Percentiles rank a stretch among this genome's conserved stretches.
Conservation (phyloP, 805 yeast genomes). For the Scheffersomyces spartinae region DNA sequence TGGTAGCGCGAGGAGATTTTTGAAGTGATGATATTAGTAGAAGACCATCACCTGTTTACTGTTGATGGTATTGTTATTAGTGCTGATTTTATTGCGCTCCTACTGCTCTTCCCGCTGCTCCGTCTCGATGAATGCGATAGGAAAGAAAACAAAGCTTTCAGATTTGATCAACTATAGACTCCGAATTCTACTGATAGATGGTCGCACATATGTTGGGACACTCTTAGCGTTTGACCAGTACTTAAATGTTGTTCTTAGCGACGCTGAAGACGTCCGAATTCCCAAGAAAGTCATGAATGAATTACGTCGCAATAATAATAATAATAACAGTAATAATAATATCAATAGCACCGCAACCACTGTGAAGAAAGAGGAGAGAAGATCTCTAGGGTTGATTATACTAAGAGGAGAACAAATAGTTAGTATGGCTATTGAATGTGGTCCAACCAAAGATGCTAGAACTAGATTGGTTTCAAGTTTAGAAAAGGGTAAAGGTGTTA, state of each 20-base stretch:
- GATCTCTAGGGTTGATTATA: conserved; percentile 71
- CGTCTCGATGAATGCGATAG: no score
- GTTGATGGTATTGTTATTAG: no score
- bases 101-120: conserved; percentile 4
- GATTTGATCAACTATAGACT: conserved; percentile 67
- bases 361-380: conserved; percentile 68
- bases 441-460: conserved; percentile 39
- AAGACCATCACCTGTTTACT: no score
- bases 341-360: conserved; percentile 24
- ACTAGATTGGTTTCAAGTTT: conserved; percentile 14
- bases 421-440: conserved; percentile 52
- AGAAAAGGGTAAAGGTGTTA: conserved; percentile 13
- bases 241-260: conserved; percentile 76
- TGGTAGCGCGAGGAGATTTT: no score
- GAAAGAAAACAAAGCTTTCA: conserved; percentile 35
- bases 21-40: no score
- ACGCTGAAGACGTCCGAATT: conserved; percentile 72
- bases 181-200: conserved; percentile 65
- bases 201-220: conserved; percentile 67
- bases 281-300: conserved; percentile 45
- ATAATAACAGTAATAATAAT: conserved; percentile 11
- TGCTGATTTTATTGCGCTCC: no score
- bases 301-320: conserved; percentile 15
- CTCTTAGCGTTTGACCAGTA: conserved; percentile 82
- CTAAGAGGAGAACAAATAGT: conserved; percentile 84